Conservation (phyloP, 179 eudicot genomes). For the Spergularia azorica region DNA sequence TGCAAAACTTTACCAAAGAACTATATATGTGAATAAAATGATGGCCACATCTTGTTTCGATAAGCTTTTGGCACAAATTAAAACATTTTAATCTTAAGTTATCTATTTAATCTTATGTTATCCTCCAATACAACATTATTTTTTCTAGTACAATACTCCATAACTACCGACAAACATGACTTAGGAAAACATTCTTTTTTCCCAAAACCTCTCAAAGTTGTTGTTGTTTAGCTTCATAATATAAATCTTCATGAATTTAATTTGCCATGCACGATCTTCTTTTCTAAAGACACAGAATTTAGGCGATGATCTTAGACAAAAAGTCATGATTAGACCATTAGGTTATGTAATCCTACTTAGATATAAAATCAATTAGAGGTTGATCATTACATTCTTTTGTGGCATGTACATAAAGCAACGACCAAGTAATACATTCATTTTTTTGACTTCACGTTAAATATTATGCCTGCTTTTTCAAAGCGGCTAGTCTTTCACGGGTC, state of each 20-base stretch:
- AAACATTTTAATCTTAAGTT: background rate
- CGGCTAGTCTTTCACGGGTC: background rate
- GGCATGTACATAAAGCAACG: conserved; percentile 27
- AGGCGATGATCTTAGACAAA: background rate
- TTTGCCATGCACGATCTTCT: conserved; percentile 15
- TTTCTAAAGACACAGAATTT: conserved; percentile 19
- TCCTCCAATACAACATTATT: conserved; percentile 11
- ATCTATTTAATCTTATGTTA: too few relatives aligned
- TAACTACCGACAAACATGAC: conserved; percentile 28
- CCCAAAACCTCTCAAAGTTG: conserved; percentile 18
- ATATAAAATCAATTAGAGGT: conserved; percentile 33
- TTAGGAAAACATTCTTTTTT: conserved; percentile 19
- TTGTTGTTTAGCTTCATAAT: conserved; percentile 11
- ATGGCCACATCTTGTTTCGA: conserved; percentile 20
- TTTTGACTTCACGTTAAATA: background rate
- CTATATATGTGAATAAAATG: background rate
- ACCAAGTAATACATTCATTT: conserved; percentile 12
- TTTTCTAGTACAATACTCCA: conserved; percentile 17
- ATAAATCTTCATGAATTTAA: conserved; percentile 16
- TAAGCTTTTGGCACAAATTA: background rate
- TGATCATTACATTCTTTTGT: conserved; percentile 31
- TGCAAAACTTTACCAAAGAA: conserved; percentile 18
- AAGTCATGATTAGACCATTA: conserved; percentile 23
- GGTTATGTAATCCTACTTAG: conserved; percentile 11
- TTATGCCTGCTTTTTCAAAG: conserved; percentile 1